Evolutionary conservation across 768 basidiomycete species (phyloP).

Genomic region (Termitomyces sp.): DNA sequence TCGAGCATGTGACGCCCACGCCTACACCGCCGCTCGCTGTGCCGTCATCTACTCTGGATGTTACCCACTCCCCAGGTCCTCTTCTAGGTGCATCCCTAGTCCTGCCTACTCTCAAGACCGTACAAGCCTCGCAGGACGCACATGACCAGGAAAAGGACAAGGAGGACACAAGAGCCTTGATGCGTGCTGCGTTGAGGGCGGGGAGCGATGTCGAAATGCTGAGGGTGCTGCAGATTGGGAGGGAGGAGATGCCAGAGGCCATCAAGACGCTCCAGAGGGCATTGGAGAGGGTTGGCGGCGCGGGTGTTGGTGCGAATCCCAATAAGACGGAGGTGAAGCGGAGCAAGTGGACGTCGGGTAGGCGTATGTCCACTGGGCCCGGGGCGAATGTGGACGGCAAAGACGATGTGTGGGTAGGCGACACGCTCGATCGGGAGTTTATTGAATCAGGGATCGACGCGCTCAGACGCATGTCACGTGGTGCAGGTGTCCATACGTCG

Average conservation of each 20-base stretch:
- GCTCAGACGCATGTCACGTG: conserved; percentile 44
- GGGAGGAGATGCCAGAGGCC: conserved; percentile 74
- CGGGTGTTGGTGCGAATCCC: background rate
- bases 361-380: background rate
- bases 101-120: conserved; percentile 16
- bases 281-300: conserved; percentile 40
- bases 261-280: conserved; percentile 75
- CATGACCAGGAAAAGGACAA: conserved; percentile 47
- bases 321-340: background rate
- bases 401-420: conserved; percentile 7
- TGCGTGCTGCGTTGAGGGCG: conserved; percentile 51
- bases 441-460: conserved; percentile 71
- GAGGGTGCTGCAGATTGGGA: conserved; percentile 51
- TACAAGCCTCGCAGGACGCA: conserved; percentile 33
- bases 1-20: background rate
- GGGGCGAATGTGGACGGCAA: no score
- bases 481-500: conserved; percentile 3
- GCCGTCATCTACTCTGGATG: background rate
- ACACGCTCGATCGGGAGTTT: conserved; percentile 63
- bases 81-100: conserved; percentile 5
- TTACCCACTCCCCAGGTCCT: background rate
- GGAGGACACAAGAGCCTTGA: conserved; percentile 49
- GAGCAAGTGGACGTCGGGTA: background rate
- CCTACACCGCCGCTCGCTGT: no score
- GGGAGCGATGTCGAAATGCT: conserved; percentile 63